Evolutionary conservation across 2,329 filamentous ascomycete genomes (phyloP), one percentile per base, ranked within the genome.

Genomic region (Fusarium mangiferae): DNA sequence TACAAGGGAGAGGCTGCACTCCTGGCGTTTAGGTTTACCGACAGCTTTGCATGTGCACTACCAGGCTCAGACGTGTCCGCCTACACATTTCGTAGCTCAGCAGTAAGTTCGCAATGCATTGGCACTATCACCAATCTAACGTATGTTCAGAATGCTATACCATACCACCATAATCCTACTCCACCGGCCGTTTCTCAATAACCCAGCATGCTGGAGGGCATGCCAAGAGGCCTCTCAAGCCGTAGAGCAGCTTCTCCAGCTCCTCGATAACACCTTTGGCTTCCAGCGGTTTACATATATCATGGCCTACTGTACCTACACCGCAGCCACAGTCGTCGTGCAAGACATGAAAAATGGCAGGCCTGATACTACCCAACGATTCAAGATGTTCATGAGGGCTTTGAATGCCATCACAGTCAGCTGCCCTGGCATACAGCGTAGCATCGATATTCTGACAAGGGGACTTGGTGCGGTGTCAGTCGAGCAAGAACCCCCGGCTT

Each of bases 291-390:
- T 63, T 1, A 60, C 60, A 9, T 63, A 63, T 28, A 60, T 63
- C n/a, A 63, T 63, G 60, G 54, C 60, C 1, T 63, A 63, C 9
- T 63, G 60, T 7, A 63, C 60, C 6, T 63, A 63, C 2, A 63
- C 41, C 1, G 54, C 60, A 28, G 54, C 60, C 20, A 63, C 60
- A 0, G 52, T 63, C 1, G 33, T 63, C 2, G 54, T 63, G 5
- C 33, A 63, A 2, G 60, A 60, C 18, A 63, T 60, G 60, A 63
- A 63, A 28, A 35, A 20, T 18, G 41, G 60, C 1, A 26, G n/a
- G 11, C 26, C 26, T 9, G 35, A 30, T 14, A 63, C 60, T 1
- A 14, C 3, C 2, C 6, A 9, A 6, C 54, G 54, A 18, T 28
- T 60, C 24, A 30, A 60, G 5, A 48, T 44, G 22, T 63, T 63